Evolutionary conservation across 2,329 filamentous ascomycete genomes (phyloP).

Genomic region (Colletotrichum sp.): DNA sequence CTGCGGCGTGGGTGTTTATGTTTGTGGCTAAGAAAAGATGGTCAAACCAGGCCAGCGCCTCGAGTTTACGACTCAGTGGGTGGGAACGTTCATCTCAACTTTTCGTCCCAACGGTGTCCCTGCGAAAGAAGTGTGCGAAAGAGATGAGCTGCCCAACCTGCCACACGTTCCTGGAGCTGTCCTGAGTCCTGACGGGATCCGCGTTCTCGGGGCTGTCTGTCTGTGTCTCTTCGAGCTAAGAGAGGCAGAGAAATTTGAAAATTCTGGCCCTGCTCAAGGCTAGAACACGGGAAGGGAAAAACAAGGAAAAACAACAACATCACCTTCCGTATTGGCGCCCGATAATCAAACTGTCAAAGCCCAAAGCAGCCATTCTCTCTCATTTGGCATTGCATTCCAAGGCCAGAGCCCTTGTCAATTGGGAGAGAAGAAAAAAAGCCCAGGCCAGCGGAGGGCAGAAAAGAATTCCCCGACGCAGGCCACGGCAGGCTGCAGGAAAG

Average conservation of each 20-base stretch:
- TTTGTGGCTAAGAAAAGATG: neutral
- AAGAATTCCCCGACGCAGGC: neutral
- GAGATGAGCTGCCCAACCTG: conserved; percentile 1
- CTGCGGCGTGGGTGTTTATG: neutral
- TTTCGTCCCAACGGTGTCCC: conserved; percentile 13
- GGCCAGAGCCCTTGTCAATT: conserved; percentile 9
- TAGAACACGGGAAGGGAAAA: neutral
- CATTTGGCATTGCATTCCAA: conserved; percentile 11
- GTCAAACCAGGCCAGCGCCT: neutral
- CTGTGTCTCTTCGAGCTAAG: neutral
- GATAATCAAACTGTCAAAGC: conserved; percentile 10
- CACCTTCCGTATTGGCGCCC: conserved; percentile 2
- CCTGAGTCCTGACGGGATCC: neutral
- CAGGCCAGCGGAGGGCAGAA: neutral
- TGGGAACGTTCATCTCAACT: conserved; percentile 13
- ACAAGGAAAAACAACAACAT: neutral
- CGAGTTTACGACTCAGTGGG: conserved; percentile 11
- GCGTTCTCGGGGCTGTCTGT: neutral
- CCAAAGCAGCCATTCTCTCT: neutral
- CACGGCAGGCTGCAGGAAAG: neutral
- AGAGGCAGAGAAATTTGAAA: neutral
- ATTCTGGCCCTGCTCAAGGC: neutral
- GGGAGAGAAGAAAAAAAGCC: neutral
- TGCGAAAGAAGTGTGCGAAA: neutral
- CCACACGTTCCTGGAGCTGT: neutral